These are phyloP conservation scores for Dalbergia oliveri DNA, from an alignment of 306 rosid genomes.

Conservation along the genomic window DNA sequence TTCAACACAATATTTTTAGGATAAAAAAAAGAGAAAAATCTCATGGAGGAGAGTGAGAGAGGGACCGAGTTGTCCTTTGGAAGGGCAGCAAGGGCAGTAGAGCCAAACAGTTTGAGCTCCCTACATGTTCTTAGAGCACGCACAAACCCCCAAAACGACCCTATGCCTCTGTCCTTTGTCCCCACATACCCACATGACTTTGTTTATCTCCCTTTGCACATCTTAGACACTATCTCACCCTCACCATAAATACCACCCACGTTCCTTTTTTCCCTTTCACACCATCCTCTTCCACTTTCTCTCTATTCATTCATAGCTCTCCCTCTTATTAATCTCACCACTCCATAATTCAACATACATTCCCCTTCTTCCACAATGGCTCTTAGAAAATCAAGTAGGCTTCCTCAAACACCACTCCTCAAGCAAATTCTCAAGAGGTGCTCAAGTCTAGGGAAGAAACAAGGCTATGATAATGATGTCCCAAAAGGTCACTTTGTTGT, in stretches of 20 bases:
- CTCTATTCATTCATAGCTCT: background rate
- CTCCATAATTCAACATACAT: background rate
- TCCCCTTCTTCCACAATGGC: slow-evolving; percentile 59
- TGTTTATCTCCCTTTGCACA: background rate
- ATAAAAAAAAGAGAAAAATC: background rate
- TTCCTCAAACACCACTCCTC: slow-evolving; percentile 71
- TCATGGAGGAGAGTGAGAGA: background rate
- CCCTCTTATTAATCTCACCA: background rate
- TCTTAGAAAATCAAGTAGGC: slow-evolving; percentile 61
- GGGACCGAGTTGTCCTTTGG: slow-evolving; percentile 70
- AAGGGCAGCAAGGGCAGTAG: slow-evolving; percentile 55
- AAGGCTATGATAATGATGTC: slow-evolving; percentile 54
- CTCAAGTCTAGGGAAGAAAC: slow-evolving; percentile 79
- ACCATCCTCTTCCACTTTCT: background rate
- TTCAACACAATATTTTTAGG: no score
- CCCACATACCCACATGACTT: slow-evolving; percentile 73
- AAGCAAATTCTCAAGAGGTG: slow-evolving; percentile 92
- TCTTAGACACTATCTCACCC: slow-evolving; percentile 31
- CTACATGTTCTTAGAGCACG: slow-evolving; percentile 44
- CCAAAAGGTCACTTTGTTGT: slow-evolving; percentile 98
- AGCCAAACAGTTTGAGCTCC: slow-evolving; percentile 51
- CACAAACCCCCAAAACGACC: slow-evolving; percentile 51
- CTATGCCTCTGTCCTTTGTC: slow-evolving; percentile 48
- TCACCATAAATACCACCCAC: slow-evolving; percentile 68
- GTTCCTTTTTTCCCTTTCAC: slow-evolving; percentile 22